Conservation (phyloP, 306 rosid species). For the Trifolium dubium region DNA sequence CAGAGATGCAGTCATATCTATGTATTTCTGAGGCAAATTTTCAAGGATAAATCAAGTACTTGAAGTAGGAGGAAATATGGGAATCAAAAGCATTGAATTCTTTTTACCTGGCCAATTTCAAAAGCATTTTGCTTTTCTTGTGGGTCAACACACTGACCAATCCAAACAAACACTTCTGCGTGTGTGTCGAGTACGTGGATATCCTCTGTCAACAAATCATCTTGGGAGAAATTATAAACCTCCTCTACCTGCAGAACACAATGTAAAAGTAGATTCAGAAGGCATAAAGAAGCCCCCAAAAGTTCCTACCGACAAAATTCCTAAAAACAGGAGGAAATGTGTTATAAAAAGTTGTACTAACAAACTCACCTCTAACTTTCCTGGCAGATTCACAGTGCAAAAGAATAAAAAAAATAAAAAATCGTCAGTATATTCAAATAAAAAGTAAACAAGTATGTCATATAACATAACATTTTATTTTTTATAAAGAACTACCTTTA, state of each 20-base stretch:
- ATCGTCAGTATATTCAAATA: constrained; percentile 52
- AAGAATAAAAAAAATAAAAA: constrained; percentile 41
- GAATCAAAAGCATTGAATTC: constrained; percentile 37
- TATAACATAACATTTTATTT: constrained; percentile 23
- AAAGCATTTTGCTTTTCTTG: constrained; percentile 82
- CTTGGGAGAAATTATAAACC: constrained; percentile 86
- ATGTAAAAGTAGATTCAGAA: constrained; percentile 37
- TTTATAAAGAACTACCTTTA: constrained; percentile 56
- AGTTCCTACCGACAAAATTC: constrained; percentile 30
- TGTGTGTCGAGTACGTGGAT: constrained; percentile 85
- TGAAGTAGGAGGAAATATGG: constrained; percentile 20
- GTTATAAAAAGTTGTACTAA: constrained; percentile 20
- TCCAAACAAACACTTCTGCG: constrained; percentile 95
- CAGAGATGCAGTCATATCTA: constrained; percentile 75
- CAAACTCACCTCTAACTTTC: constrained; percentile 84
- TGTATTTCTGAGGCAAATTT: constrained; percentile 68
- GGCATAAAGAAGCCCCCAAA: constrained; percentile 17
- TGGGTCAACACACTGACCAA: constrained; percentile 79
- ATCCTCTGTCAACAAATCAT: constrained; percentile 92
- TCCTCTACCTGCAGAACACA: constrained; percentile 74
- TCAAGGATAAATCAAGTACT: constrained; percentile 23
- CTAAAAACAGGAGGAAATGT: constrained; percentile 8
- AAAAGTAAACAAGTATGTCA: constrained; percentile 1
- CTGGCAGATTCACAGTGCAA: constrained; percentile 64
- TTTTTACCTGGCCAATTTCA: constrained; percentile 84